Conservation (phyloP, 305 asterid species). For the Fraxinus greggii region DNA sequence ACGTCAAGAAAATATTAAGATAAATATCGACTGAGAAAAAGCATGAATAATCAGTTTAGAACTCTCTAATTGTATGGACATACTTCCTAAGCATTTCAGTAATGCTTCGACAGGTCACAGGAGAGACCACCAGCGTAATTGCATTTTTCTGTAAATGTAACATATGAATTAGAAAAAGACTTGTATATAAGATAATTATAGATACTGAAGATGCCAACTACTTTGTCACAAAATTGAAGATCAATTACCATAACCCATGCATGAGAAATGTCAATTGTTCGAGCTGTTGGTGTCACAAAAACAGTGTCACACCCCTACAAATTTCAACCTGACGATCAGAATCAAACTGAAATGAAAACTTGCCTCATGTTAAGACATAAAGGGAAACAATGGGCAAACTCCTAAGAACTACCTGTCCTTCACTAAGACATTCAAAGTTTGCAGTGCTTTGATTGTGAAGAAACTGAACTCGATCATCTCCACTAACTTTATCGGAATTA, state of each 20-base stretch:
- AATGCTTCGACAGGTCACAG: constrained; percentile 65
- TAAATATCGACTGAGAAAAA: constrained; percentile 22
- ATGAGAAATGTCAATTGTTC: constrained; percentile 79
- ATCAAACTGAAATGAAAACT: constrained; percentile 18
- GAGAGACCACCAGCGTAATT: constrained; percentile 74
- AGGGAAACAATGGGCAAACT: constrained; percentile 18
- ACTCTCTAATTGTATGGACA: constrained; percentile 26
- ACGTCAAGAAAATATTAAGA: constrained; percentile 14
- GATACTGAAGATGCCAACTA: constrained; percentile 20
- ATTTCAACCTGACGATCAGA: constrained; percentile 22
- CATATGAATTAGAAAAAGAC: constrained; percentile 9
- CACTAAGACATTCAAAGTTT: constrained; percentile 73
- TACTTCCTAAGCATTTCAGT: constrained; percentile 78
- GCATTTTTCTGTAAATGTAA: constrained; percentile 77
- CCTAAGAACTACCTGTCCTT: constrained; percentile 72
- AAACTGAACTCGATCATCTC: constrained; percentile 86
- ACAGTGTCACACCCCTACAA: constrained; percentile 91
- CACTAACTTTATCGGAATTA: constrained; percentile 65
- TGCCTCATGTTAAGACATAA: constrained; percentile 9
- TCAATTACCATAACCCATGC: constrained; percentile 49
- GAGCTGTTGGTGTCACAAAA: constrained; percentile 92
- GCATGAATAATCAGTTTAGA: constrained; percentile 17
- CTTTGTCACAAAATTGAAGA: constrained; percentile 14
- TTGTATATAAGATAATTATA: constrained; percentile 19
- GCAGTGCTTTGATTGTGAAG: constrained; percentile 98